Conservation (phyloP, 495 filamentous ascomycete genomes). For the Physcia stellaris region DNA sequence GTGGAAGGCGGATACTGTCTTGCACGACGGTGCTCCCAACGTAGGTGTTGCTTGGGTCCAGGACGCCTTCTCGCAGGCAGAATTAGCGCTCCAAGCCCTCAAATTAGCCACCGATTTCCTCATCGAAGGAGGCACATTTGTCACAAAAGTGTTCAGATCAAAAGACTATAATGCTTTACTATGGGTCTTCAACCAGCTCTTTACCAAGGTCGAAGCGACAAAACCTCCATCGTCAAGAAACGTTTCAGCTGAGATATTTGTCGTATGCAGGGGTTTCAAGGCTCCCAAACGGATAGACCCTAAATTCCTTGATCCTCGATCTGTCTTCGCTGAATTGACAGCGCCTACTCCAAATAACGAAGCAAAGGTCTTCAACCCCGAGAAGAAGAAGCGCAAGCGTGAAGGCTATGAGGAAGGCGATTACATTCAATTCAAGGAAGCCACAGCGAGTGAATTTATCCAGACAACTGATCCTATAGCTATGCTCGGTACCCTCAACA, state of each 20-base stretch:
- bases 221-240: slow-evolving; percentile 93
- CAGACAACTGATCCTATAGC: slow-evolving; percentile 89
- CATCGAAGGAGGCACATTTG: slow-evolving; percentile 78
- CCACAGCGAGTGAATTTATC: slow-evolving; percentile 80
- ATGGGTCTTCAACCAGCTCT: slow-evolving; percentile 97
- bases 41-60: slow-evolving; percentile 97
- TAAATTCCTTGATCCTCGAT: slow-evolving; percentile 75
- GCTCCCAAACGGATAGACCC: slow-evolving; percentile 89
- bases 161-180: slow-evolving; percentile 93
- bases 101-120: slow-evolving; percentile 93
- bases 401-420: slow-evolving; percentile 97
- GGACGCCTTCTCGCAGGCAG: slow-evolving; percentile 95
- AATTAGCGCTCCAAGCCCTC: slow-evolving; percentile 81
- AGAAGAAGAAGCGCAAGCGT: slow-evolving; percentile 90
- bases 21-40: slow-evolving; percentile 96
- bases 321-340: slow-evolving; percentile 89
- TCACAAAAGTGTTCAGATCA: slow-evolving; percentile 96
- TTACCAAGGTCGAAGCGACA: slow-evolving; percentile 86
- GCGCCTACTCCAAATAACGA: slow-evolving; percentile 89
- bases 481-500: slow-evolving; percentile 82
- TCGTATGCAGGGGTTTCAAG: slow-evolving; percentile 87
- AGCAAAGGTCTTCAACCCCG: slow-evolving; percentile 94
- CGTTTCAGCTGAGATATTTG: slow-evolving; percentile 95
- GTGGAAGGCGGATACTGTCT: slow-evolving; percentile 94
- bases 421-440: slow-evolving; percentile 82